Evolutionary conservation across 805 yeast genomes (phyloP).

Genomic region (Kuraishia cidri): DNA sequence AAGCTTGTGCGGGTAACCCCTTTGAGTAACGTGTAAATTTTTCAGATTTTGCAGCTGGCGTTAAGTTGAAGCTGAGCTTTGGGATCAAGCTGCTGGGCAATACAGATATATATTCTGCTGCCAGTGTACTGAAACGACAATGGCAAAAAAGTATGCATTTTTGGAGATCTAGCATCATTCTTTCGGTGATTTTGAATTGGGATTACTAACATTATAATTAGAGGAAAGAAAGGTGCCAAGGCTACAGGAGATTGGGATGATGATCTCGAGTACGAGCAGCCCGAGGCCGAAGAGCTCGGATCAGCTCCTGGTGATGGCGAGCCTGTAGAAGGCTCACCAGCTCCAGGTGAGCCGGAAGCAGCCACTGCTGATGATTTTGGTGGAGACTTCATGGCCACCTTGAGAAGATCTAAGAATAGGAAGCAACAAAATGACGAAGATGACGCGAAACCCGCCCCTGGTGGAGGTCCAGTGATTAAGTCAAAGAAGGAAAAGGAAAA

Average conservation of each 20-base stretch:
- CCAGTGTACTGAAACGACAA: too few relatives aligned
- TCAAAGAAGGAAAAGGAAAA: slow-evolving; percentile 92
- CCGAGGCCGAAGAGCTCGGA: slow-evolving; percentile 46
- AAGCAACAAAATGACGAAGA: slow-evolving; percentile 59
- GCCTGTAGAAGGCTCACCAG: slow-evolving; percentile 16
- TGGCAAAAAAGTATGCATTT: slow-evolving; percentile 38
- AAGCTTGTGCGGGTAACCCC: too few relatives aligned
- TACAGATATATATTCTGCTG: too few relatives aligned
- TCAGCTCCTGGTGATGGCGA: slow-evolving; percentile 12
- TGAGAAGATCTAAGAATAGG: slow-evolving; percentile 73
- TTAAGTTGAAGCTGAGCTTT: too few relatives aligned
- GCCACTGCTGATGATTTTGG: slow-evolving; percentile 36
- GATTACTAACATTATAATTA: slow-evolving; percentile 11
- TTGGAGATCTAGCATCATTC: too few relatives aligned
- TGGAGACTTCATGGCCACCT: slow-evolving; percentile 74
- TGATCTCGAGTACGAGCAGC: slow-evolving; percentile 43
- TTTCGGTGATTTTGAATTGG: not conserved
- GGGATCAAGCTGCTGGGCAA: too few relatives aligned
- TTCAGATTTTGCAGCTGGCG: too few relatives aligned
- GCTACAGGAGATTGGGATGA: slow-evolving; percentile 81
- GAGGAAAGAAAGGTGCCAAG: slow-evolving; percentile 54
- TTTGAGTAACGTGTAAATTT: slow-evolving; percentile 2
- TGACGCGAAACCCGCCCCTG: slow-evolving; percentile 31
- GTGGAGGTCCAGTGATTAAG: slow-evolving; percentile 63
- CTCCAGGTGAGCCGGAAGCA: slow-evolving; percentile 12